phyloP scores from a whole-genome alignment of 1,139 yeast genomes.

The Protomyces lactucae-debilis region DNA sequence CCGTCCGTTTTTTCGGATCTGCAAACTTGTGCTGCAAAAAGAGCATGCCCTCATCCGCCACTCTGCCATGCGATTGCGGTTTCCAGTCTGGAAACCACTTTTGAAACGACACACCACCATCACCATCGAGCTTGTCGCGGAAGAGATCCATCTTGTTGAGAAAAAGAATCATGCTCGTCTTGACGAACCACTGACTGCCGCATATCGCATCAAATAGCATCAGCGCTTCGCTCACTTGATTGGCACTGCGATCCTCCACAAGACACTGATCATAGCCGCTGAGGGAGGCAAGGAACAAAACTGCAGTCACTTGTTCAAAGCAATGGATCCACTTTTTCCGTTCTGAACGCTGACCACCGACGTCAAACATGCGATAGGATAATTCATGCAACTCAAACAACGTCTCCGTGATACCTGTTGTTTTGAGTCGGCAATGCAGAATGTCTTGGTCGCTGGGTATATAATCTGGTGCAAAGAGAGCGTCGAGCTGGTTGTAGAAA shows the following conservation, averaged over 20 bases:
- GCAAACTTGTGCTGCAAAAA: slow-evolving; percentile 64
- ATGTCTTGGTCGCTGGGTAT: slow-evolving; percentile 76
- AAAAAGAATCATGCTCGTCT: slow-evolving; percentile 84
- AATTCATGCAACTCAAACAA: slow-evolving; percentile 63
- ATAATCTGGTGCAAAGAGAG: slow-evolving; percentile 54
- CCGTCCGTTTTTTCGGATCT: slow-evolving; percentile 52
- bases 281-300: slow-evolving; percentile 84
- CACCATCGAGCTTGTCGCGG: slow-evolving; percentile 58
- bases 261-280: slow-evolving; percentile 88
- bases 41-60: slow-evolving; percentile 53
- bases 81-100: slow-evolving; percentile 54
- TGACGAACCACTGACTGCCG: slow-evolving; percentile 76
- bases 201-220: slow-evolving; percentile 77
- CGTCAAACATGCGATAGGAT: slow-evolving; percentile 64
- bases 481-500: slow-evolving; percentile 33
- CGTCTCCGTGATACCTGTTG: slow-evolving; percentile 92
- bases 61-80: slow-evolving; percentile 8
- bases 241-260: slow-evolving; percentile 83
- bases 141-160: slow-evolving; percentile 83
- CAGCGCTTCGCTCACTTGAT: slow-evolving; percentile 87
- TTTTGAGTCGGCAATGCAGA: slow-evolving; percentile 82
- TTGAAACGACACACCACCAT: slow-evolving; percentile 56
- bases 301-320: slow-evolving; percentile 85
- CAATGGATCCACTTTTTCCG: slow-evolving; percentile 95
- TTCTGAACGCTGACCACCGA: slow-evolving; percentile 96